phyloP scores from a whole-genome alignment of 208 protist genomes.

The Leishmania aethiopica region DNA sequence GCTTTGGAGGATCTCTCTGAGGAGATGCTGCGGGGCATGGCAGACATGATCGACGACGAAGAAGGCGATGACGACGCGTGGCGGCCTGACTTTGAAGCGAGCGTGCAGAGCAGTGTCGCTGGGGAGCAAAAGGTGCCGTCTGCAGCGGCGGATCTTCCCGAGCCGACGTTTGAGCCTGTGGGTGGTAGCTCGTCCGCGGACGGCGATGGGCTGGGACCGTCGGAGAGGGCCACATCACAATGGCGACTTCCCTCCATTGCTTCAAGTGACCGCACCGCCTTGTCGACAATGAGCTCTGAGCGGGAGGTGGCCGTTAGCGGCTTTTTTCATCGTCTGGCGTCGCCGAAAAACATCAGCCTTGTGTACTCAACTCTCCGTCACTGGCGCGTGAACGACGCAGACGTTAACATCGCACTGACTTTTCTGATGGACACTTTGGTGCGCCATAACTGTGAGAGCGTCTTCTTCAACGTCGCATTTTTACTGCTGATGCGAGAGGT shows the following conservation, averaged over 20 bases:
- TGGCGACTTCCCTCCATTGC: conserved; percentile 33
- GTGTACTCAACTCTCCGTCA: conserved; percentile 69
- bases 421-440: conserved; percentile 76
- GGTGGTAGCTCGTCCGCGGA: background rate
- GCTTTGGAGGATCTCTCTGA: conserved; percentile 35
- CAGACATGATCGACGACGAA: conserved; percentile 47
- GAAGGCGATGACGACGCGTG: conserved; percentile 8
- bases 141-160: background rate
- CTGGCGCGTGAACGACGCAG: conserved; percentile 79
- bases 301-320: conserved; percentile 72
- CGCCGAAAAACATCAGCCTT: conserved; percentile 66
- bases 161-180: conserved; percentile 7
- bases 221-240: conserved; percentile 29
- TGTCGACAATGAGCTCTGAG: conserved; percentile 69
- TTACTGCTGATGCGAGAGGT: conserved; percentile 79
- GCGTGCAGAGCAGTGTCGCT: background rate
- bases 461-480: conserved; percentile 82
- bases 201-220: conserved; percentile 3
- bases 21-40: conserved; percentile 35
- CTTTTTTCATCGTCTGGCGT: conserved; percentile 71
- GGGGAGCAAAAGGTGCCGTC: background rate
- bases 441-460: conserved; percentile 44
- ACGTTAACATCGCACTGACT: conserved; percentile 79
- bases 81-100: background rate
- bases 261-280: conserved; percentile 37